phyloP scores from a whole-genome alignment of 2,329 filamentous ascomycete genomes.

The Hyphodiscus sp. region DNA sequence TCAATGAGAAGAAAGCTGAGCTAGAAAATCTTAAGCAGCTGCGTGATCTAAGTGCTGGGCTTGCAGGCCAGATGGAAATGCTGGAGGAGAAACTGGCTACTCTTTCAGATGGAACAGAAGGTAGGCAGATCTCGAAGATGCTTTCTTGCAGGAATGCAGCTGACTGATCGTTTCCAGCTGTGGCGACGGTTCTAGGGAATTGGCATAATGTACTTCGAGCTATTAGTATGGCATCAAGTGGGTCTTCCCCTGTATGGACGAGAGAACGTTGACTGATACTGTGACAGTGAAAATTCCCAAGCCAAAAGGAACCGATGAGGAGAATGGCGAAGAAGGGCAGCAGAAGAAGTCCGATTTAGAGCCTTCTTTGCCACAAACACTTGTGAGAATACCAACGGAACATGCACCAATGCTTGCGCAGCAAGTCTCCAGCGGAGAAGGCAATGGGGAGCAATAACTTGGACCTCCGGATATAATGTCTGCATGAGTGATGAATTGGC shows the following conservation, averaged over 20 bases:
- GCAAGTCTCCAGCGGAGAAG: slow-evolving; percentile 11
- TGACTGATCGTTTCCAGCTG: slow-evolving; percentile 44
- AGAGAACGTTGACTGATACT: background rate
- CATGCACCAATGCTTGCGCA: slow-evolving; percentile 58
- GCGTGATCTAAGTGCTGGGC: slow-evolving; percentile 68
- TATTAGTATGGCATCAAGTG: slow-evolving; percentile 82
- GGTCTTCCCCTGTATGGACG: slow-evolving; percentile 27
- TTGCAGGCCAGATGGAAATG: slow-evolving; percentile 77
- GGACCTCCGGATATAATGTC: background rate
- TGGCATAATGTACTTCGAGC: slow-evolving; percentile 83
- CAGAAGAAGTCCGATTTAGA: slow-evolving; percentile 32
- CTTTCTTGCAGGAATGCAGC: background rate
- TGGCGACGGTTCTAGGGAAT: slow-evolving; percentile 77
- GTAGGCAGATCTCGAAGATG: slow-evolving; percentile 33
- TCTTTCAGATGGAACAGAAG: slow-evolving; percentile 75
- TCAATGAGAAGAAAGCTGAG: slow-evolving; percentile 81
- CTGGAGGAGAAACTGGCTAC: slow-evolving; percentile 73
- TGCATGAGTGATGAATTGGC: slow-evolving; percentile 6
- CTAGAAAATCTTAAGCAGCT: slow-evolving; percentile 73
- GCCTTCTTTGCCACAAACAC: slow-evolving; percentile 65
- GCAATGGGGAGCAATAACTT: slow-evolving; percentile 10
- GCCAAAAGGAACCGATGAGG: slow-evolving; percentile 39
- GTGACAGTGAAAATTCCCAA: slow-evolving; percentile 61
- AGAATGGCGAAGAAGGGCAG: slow-evolving; percentile 36
- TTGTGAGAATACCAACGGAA: slow-evolving; percentile 79